Evolutionary conservation across 139 green algal species (phyloP).

Genomic region (Monoraphidium neglectum): DNA sequence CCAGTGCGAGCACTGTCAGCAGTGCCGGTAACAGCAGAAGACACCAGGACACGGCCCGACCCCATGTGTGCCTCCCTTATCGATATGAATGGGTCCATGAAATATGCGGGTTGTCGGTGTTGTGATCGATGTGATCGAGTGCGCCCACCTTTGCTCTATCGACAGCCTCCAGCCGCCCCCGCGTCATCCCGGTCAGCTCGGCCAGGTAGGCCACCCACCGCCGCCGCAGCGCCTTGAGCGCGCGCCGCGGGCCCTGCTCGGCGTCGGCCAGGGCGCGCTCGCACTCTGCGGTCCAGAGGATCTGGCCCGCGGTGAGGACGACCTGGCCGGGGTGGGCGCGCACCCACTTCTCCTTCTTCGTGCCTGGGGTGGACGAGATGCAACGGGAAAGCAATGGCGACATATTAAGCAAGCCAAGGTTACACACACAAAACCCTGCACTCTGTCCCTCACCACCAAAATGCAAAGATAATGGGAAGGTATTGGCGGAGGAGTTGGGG

Average conservation of each 20-base stretch:
- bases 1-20: too few relatives aligned
- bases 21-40: not conserved
- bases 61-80: too few relatives aligned
- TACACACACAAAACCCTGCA: too few relatives aligned
- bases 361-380: conserved; percentile 21
- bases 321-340: conserved; percentile 85
- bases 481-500: too few relatives aligned
- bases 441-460: too few relatives aligned
- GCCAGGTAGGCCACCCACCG: conserved; percentile 86
- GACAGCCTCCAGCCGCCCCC: conserved; percentile 78
- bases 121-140: too few relatives aligned
- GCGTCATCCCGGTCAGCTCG: conserved; percentile 83
- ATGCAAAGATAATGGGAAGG: too few relatives aligned
- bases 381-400: not conserved
- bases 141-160: conserved; percentile 78
- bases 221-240: conserved; percentile 81
- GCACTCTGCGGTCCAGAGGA: conserved; percentile 88
- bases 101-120: too few relatives aligned
- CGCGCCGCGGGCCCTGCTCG: conserved; percentile 54
- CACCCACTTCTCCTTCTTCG: conserved; percentile 91
- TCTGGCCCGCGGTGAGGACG: conserved; percentile 88
- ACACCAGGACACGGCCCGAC: not conserved
- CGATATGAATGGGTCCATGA: too few relatives aligned
- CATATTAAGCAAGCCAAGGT: too few relatives aligned
- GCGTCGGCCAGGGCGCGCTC: conserved; percentile 77